These are phyloP conservation scores for Knoxia roxburghii DNA, from an alignment of 257 asterid species.

Conservation along the genomic window DNA sequence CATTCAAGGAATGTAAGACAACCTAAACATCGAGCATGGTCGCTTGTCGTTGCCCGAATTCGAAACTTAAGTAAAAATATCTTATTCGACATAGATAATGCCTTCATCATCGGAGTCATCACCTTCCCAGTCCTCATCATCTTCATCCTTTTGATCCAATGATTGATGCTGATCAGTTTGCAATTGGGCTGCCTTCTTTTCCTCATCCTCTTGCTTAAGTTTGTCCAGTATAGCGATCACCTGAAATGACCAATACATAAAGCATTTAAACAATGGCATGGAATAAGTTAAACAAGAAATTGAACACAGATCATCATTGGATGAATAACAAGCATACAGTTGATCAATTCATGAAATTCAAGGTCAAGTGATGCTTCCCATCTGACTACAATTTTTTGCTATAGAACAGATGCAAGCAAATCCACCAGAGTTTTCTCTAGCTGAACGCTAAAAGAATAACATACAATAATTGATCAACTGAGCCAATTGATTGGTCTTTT, in stretches of 20 bases:
- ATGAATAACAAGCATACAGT: neutral
- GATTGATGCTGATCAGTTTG: constrained; percentile 29
- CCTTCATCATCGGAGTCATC: constrained; percentile 78
- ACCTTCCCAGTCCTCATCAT: constrained; percentile 46
- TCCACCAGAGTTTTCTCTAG: neutral
- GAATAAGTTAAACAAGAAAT: neutral
- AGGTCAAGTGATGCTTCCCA: neutral
- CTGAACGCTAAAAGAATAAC: neutral
- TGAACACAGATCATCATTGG: neutral
- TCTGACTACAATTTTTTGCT: neutral
- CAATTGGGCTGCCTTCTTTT: constrained; percentile 21
- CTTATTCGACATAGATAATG: constrained; percentile 72
- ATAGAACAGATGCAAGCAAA: neutral
- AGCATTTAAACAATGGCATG: neutral
- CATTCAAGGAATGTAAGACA: neutral
- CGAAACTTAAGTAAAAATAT: constrained; percentile 10
- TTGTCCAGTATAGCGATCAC: constrained; percentile 88
- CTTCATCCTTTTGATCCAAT: constrained; percentile 40
- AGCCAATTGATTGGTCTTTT: neutral
- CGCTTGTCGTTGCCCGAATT: too few relatives aligned
- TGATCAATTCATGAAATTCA: constrained; percentile 1
- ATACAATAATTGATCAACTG: neutral
- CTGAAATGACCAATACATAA: constrained; percentile 30
- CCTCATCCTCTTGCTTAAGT: constrained; percentile 72
- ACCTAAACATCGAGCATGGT: neutral